Base-by-base conservation (phyloP, 306 rosid species). In the Vicia villosa region DNA sequence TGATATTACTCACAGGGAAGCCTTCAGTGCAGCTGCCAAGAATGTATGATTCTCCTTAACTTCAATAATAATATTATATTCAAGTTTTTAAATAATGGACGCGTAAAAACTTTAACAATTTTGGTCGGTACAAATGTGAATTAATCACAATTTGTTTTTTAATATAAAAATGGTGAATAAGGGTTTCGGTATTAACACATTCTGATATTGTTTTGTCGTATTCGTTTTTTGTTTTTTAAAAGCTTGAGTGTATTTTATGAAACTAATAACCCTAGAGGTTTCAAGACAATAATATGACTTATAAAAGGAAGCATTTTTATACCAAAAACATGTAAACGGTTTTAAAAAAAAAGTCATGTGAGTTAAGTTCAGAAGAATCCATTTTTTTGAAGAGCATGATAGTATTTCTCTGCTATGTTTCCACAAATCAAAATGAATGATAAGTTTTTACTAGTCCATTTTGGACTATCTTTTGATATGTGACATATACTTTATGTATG, bases 1-100 rank as follows among this genome's bases (percentile, higher is more conserved):
- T 57, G 99, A 91, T 73, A 91, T 94, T 41, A 85, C 91, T 77
- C 99, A 94, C 85, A 89, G 96, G 81, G 99, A 91, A 76, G 99
- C 99, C 75, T 94, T 94, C 80, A 94, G 99, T 57, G 99, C 99
- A 58, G 99, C 99, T 73, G 99, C 99, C 76, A 94, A 94, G 88
- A 94, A 94, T 78, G 99, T 94, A 77, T 74, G 46, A 47, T 47
- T 2, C 76, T 62, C 26, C 74, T 20, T 37, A n/a, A 5, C 10
- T 3, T 28, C 19, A 22, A 2, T 1, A 10, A 52, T 10, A 51
- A 12, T 4, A 41, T 37, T 14, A 45, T 32, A 49, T n/a, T 0
- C 12, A 40, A 40, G 14, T 0, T 9, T 30, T 30, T 30, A 30
- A 28, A 4, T 28, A 28, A 22, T 2, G 2, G 24, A 22, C 2